These are phyloP conservation scores for Amoebophrya sp. DNA, from an alignment of 169 alveolate genomes.

Conservation along the genomic window DNA sequence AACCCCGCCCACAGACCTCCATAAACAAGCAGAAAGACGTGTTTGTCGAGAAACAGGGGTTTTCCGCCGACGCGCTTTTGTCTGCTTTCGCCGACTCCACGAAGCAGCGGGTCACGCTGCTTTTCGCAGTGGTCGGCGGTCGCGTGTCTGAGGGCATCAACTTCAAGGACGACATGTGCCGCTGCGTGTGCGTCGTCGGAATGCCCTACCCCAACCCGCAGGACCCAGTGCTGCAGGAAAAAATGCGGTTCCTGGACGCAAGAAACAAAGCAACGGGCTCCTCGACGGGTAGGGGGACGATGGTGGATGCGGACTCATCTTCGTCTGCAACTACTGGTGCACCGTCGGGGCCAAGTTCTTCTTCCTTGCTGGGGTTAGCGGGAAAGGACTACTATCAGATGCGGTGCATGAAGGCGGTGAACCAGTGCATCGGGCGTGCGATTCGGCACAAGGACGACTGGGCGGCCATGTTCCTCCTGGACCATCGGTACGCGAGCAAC, in stretches of 20 bases:
- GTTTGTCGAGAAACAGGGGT: background rate
- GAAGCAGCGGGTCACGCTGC: conserved; percentile 17
- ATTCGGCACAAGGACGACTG: conserved; percentile 77
- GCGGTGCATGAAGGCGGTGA: conserved; percentile 63
- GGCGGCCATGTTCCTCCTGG: conserved; percentile 61
- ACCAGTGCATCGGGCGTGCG: conserved; percentile 81
- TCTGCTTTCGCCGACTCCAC: background rate
- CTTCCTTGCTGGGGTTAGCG: no score
- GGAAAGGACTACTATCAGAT: conserved; percentile 34
- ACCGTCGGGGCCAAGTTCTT: no score
- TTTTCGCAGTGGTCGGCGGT: conserved; percentile 28
- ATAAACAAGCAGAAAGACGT: background rate
- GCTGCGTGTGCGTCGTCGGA: conserved; percentile 61
- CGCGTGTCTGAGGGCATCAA: conserved; percentile 56
- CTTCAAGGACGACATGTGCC: conserved; percentile 60
- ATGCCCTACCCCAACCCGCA: conserved; percentile 62
- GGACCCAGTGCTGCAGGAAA: conserved; percentile 21
- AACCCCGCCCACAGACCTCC: no score
- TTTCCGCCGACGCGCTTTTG: background rate
- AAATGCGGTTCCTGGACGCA: conserved; percentile 28
- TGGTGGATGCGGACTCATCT: no score
- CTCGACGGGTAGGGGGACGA: no score
- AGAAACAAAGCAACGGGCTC: no score
- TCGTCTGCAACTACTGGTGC: no score
- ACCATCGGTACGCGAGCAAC: conserved; percentile 42